These are phyloP conservation scores for Jamesozyma piceae DNA, from an alignment of 805 yeast species.

Conservation along the genomic window DNA sequence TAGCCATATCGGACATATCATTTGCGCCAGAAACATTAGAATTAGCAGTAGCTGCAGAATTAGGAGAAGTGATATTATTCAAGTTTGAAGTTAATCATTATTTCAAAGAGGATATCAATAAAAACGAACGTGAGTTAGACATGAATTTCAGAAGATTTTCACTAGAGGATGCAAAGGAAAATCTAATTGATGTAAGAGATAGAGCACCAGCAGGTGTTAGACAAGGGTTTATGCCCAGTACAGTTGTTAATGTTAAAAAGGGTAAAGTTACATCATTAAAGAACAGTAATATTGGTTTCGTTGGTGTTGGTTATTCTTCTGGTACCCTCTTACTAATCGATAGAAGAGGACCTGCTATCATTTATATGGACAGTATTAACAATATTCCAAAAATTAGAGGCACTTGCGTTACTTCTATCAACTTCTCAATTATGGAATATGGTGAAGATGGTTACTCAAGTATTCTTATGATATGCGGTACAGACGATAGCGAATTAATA, in stretches of 20 bases:
- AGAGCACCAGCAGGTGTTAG: slow-evolving; percentile 42
- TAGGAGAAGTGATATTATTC: slow-evolving; percentile 70
- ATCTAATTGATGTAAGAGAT: slow-evolving; percentile 41
- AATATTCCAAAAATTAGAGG: slow-evolving; percentile 21
- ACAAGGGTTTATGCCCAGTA: slow-evolving; percentile 56
- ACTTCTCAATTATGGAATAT: slow-evolving; percentile 62
- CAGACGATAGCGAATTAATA: slow-evolving; percentile 61
- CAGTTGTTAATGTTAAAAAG: slow-evolving; percentile 36
- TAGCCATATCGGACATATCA: slow-evolving; percentile 49
- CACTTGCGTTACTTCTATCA: slow-evolving; percentile 45
- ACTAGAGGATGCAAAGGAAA: slow-evolving; percentile 11
- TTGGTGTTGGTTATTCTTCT: slow-evolving; percentile 63
- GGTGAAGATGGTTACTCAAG: slow-evolving; percentile 64
- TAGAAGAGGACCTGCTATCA: slow-evolving; percentile 68
- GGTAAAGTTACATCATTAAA: slow-evolving; percentile 52
- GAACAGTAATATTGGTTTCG: slow-evolving; percentile 74
- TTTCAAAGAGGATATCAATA: slow-evolving; percentile 29
- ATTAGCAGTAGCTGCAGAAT: slow-evolving; percentile 53
- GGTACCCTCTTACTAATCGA: slow-evolving; percentile 75
- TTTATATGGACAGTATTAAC: slow-evolving; percentile 34
- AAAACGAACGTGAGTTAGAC: slow-evolving; percentile 11
- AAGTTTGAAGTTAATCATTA: slow-evolving; percentile 51
- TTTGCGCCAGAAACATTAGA: slow-evolving; percentile 75
- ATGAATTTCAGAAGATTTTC: slow-evolving; percentile 22
- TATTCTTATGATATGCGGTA: slow-evolving; percentile 67